A percentile compares a stretch with the other conserved stretches of the same genome.
These are phyloP conservation scores for Symbiodinium natans DNA, from an alignment of 73 alveolate genomes.

Conservation along the genomic window DNA sequence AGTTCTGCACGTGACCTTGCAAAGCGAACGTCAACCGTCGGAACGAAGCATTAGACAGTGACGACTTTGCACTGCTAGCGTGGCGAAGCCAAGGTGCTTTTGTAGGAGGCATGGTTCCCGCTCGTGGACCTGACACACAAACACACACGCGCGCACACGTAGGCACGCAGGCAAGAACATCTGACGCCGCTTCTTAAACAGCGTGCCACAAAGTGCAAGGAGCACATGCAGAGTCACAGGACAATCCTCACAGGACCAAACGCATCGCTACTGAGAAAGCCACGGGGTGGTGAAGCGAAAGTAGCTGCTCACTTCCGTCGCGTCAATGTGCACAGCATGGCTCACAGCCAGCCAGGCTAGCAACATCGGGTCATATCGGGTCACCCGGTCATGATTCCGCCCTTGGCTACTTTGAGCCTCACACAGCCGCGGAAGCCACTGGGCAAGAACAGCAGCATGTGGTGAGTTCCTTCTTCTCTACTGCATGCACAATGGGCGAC, in stretches of 20 bases:
- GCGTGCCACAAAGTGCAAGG: too few relatives aligned
- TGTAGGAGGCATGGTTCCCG: neutral
- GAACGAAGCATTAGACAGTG: neutral
- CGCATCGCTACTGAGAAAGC: neutral
- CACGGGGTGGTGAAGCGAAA: neutral
- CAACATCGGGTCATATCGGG: neutral
- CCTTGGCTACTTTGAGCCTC: too few relatives aligned
- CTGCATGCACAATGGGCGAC: too few relatives aligned
- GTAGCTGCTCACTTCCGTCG: neutral
- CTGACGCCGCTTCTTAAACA: too few relatives aligned
- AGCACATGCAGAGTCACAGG: too few relatives aligned
- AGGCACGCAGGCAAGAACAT: too few relatives aligned
- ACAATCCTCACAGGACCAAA: neutral
- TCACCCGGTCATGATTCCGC: too few relatives aligned
- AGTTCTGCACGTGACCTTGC: constrained; percentile 61
- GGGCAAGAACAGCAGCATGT: too few relatives aligned
- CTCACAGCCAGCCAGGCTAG: neutral
- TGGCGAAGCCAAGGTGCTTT: neutral
- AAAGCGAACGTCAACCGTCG: neutral
- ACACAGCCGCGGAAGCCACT: too few relatives aligned
- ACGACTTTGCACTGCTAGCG: too few relatives aligned
- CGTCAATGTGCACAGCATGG: neutral
- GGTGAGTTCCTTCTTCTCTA: too few relatives aligned
- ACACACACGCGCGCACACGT: neutral
- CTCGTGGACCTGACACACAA: neutral